Base-by-base conservation (phyloP, 257 asterid species). In the Jaltomata sinuosa region DNA sequence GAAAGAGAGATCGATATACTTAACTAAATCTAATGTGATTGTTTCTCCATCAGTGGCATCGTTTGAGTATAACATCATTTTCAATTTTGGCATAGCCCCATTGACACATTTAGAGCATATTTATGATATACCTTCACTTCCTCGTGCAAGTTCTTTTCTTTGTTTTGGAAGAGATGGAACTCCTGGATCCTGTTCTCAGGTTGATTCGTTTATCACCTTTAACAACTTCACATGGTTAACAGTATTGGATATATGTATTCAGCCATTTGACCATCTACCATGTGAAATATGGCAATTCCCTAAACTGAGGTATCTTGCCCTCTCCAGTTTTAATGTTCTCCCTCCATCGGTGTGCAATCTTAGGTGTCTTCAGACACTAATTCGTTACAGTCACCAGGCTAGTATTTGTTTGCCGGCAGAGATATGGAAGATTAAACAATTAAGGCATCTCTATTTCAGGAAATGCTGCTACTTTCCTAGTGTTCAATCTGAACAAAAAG, bases 361-460 rank as follows among this genome's bases (percentile, higher is more conserved):
- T 77, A 1, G 0, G n/a, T 14, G 14, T 45, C 82, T 77, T 45
- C 82, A 27, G 82, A 77, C 82, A 49, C 82, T 77, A 32, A 32
- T 77, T 77, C 82, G 82, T 27, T 53, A 45, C 16, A 45, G 59
- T 53, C 82, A 77, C 55, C 61, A 77, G 64, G 62, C 82, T 45
- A 77, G 42, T 27, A 50, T 77, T 45, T 25, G n/a, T 25, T 32
- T 77, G 14, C 82, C 82, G 9, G 64, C 15, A 25, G 36, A 49
- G 40, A 77, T 77, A 49, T 77, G 82, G 64, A 6, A 14, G 64
- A 25, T 77, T 9, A 5, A 49, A 49, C 1, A 3, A 45, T 77
- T 77, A 77, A 77, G 82, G 82, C 82, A 77, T 77, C 64, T 77
- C 27, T 77, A 27, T 77, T 77, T 77, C 36, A 77, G 40, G 40